Evolutionary conservation across 345 rosid genomes (phyloP), one percentile per base, ranked within the genome.

Genomic region (Pugionium dolabratum): DNA sequence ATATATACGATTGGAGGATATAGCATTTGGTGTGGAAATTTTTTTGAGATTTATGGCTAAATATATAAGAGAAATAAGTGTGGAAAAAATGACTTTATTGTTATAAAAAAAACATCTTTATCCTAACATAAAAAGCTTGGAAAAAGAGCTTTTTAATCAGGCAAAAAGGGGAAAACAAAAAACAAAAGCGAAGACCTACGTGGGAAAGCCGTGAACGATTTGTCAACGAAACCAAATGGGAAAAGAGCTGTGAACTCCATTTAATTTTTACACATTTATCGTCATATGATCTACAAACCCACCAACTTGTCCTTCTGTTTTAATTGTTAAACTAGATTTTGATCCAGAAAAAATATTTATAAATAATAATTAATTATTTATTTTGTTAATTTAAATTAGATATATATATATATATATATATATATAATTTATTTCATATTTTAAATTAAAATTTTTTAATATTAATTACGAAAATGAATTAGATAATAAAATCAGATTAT

Each of bases 281-380:
- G 41, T 39, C 41, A 48, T 10, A 68, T 48, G 66, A 69, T 40
- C 66, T 49, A 69, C 73, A 52, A 49, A 50, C 73, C 73, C 59
- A 32, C 33, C 33, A 37, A 37, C 7, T 7, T 4, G 5, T 37
- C 1, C 5, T 37, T 4, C 41, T 7, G 7, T 37, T 5, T 5
- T 40, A 1, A 40, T 40, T 40, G 9, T 4, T 7, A 40, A 0
- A 2, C 3, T 1, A 40, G 9, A 37, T 3, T 3, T 37, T 3
- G 4, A 3, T 36, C 6, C 4, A 52, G 18, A 18, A 11, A 41
- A 4, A 7, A 10, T 36, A n/a, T 29, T 5, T 7, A 10, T 48
- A 7, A 9, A 11, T 8, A 50, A 29, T 41, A 36, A 3, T 18
- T 34, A 34, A 34, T 34, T 34, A 34, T 5, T 34, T 3, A 34